Evolutionary conservation across 371 early-diverging fungal species (phyloP).

Genomic region (Syncephalis plumigaleata): DNA sequence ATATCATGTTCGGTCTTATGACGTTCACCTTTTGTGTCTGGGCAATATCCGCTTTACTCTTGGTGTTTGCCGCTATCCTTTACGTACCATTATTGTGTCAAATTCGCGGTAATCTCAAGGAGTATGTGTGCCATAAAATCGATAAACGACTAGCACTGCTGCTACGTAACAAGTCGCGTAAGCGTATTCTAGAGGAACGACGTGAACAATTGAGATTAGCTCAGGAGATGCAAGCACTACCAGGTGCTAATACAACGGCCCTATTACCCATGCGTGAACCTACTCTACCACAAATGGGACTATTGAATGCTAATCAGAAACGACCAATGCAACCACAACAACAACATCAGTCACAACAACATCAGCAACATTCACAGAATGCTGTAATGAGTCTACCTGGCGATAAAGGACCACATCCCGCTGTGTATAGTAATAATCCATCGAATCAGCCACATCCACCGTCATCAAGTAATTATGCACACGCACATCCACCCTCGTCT

Average conservation of each 20-base stretch:
- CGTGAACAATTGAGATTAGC: background rate
- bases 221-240: background rate
- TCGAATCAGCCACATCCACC: too few relatives aligned
- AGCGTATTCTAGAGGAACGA: conserved; percentile 1
- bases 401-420: too few relatives aligned
- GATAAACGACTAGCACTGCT: conserved; percentile 35
- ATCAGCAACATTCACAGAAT: background rate
- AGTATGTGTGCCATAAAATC: conserved; percentile 77
- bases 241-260: background rate
- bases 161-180: conserved; percentile 2
- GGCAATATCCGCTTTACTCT: conserved; percentile 28
- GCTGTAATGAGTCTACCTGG: too few relatives aligned
- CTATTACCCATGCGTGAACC: conserved; percentile 1
- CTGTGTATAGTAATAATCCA: too few relatives aligned
- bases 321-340: background rate
- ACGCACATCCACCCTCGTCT: too few relatives aligned
- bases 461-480: too few relatives aligned
- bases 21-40: conserved; percentile 52
- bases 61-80: conserved; percentile 36
- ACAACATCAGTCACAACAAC: too few relatives aligned
- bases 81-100: conserved; percentile 62
- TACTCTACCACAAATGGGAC: conserved; percentile 2
- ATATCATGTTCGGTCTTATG: conserved; percentile 14
- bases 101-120: conserved; percentile 77
- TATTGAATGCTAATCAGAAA: background rate